Evolutionary conservation across 2,329 filamentous ascomycete genomes (phyloP).

Genomic region (Neopestalotiopsis clavispora): DNA sequence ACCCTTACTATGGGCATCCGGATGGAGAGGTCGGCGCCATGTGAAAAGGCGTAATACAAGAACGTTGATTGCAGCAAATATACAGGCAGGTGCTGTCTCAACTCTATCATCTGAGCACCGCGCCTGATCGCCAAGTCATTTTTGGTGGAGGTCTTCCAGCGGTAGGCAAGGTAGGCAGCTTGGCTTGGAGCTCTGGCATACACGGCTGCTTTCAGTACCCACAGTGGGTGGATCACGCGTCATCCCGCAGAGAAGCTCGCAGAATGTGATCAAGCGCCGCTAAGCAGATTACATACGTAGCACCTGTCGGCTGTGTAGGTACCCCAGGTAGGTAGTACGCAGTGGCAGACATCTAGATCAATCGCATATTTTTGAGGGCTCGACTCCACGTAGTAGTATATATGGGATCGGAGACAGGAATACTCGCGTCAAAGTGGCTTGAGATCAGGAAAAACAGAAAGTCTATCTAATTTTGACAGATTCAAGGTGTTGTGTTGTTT

Average conservation of each 20-base stretch:
- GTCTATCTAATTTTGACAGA: no score
- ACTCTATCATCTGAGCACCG: neutral
- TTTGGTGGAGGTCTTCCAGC: neutral
- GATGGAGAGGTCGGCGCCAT: neutral
- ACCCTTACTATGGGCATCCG: neutral
- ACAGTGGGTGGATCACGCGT: neutral
- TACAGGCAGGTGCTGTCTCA: neutral
- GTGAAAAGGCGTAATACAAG: neutral
- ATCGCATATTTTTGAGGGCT: neutral
- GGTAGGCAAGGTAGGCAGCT: neutral
- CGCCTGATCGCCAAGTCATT: neutral
- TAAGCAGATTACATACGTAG: neutral
- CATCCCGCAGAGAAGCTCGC: constrained; percentile 6
- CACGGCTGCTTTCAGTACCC: neutral
- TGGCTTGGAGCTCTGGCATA: neutral
- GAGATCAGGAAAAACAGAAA: no score
- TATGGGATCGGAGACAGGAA: no score
- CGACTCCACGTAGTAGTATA: no score
- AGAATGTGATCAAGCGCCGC: constrained; percentile 12
- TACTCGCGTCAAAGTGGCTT: no score
- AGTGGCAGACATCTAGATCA: neutral
- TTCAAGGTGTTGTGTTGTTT: no score
- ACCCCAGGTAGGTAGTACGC: neutral
- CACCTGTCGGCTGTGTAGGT: neutral
- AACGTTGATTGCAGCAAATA: neutral